Evolutionary conservation across 441 rosid species (phyloP), one percentile per base, ranked within the genome.

Genomic region (Pelargonium citronellum): DNA sequence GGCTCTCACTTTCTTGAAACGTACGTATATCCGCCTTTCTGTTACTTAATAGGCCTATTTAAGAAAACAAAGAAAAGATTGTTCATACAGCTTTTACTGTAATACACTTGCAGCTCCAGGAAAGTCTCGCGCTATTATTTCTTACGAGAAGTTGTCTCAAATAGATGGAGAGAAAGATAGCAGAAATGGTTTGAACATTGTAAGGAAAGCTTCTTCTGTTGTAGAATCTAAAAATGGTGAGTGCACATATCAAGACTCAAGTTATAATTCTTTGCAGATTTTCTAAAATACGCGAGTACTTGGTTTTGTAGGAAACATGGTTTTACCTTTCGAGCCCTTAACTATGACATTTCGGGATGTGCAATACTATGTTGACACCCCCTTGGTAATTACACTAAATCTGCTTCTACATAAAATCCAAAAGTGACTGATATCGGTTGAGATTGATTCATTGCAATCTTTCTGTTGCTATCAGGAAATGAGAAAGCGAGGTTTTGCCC

Each of bases 281-380:
- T 49, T 30, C 20, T 49, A 19, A 71, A 20, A 0, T 16, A n/a
- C 30, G 20, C 17, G 43, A 39, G 6, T 51, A 4, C 20, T 53
- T 37, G 15, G 30, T 64, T 62, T 73, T 72, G 68, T 75, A 90
- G 95, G 89, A 65, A 76, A 75, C 69, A 65, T 84, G 86, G 77
- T 77, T 61, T 58, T 91, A 69, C 96, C 96, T 24, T 89, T 91
- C 66, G 79, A 81, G 74, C 90, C 95, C 5, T 75, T 87, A 47
- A 77, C 83, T 27, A 60, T 91, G 15, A 74, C 87, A 70, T 91
- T 91, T 77, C 77, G 83, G 77, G 80, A 87, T 46, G 76, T 87
- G 73, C 79, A 88, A 49, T 91, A 89, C 77, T 78, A 41, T 66
- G 84, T 91, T 16, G 86, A 87, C 24, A 77, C 82, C 65, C 93